Evolutionary conservation across 495 filamentous ascomycete genomes (phyloP), one percentile per base, ranked within the genome.

Genomic region (Penicillium riverlandense): DNA sequence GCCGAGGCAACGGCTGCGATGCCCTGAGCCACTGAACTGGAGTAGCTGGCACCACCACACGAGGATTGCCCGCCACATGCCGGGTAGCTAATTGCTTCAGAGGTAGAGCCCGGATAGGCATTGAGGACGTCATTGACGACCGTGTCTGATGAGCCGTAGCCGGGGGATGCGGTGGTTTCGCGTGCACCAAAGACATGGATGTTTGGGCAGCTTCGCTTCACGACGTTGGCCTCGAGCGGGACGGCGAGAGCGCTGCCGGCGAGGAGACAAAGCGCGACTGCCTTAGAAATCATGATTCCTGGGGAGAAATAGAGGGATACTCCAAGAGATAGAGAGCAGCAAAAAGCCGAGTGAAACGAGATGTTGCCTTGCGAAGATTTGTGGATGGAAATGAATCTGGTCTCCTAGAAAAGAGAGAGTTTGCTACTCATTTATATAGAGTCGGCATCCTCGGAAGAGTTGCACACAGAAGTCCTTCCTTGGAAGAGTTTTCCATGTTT

Each of bases 111-210:
- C 0, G 71, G 51, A 46, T 76, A 75, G 12, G 72, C 70, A 27
- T 56, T 55, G 10, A 69, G 47, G 11, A 80, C 48, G 11, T 67
- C 60, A 40, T 79, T 65, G 39, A 81, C 71, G 22, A 82, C 71
- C 4, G 69, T 69, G 37, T 44, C 61, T 35, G 61, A 55, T 5
- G 75, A 70, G 6, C 79, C 79, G 50, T 74, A 79, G 11, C 80
- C 79, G 7, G 69, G 50, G 2, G 72, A 46, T 2, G 55, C 79
- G 0, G 77, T 81, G 9, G 80, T 84, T 63, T 84, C 82, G 37
- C 82, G 78, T 0, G 81, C 82, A 7, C 79, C 80, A 40, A 83
- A 80, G 35, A 80, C 66, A 53, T 83, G 80, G 27, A 82, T 60
- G 28, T 61, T 50, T 6, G 75, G 74, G 49, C 76, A 80, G 45